Conservation (phyloP, 768 basidiomycete genomes). For the Mycena crocata region DNA sequence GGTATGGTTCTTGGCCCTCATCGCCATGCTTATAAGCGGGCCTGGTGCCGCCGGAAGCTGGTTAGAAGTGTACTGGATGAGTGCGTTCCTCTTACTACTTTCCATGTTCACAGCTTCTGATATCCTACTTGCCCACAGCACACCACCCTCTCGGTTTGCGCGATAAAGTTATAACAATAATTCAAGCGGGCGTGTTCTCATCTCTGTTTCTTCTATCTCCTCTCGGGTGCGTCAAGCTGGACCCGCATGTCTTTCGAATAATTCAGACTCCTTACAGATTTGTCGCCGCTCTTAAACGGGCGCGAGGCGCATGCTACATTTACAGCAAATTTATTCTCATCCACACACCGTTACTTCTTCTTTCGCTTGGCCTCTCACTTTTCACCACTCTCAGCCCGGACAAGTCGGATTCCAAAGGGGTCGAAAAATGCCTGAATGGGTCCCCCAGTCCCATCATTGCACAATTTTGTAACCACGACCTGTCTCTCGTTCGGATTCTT, state of each 20-base stretch:
- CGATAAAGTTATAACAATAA: constrained; percentile 28
- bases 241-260: too few species aligned
- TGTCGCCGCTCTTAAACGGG: constrained; percentile 14
- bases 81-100: constrained; percentile 17
- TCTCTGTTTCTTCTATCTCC: constrained; percentile 33
- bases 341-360: constrained; percentile 25
- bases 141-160: constrained; percentile 30
- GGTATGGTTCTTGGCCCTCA: constrained; percentile 35
- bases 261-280: too few species aligned
- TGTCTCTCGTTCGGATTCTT: constrained; percentile 28
- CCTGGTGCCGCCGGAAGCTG: constrained; percentile 35
- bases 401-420: background rate
- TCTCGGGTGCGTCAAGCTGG: constrained; percentile 36
- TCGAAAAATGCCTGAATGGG: constrained; percentile 31
- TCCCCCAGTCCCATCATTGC: constrained; percentile 25
- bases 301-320: constrained; percentile 28
- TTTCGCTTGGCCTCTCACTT: constrained; percentile 28
- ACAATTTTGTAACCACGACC: constrained; percentile 34
- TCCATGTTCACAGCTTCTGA: background rate
- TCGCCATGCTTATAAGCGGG: constrained; percentile 31
- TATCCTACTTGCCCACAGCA: background rate
- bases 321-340: constrained; percentile 35
- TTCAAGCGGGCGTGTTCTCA: constrained; percentile 34
- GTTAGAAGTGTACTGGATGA: constrained; percentile 34
- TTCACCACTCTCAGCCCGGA: constrained; percentile 25